A percentile compares a stretch with the other conserved stretches of the same genome.
Conservation (phyloP, 2,329 filamentous ascomycete species). For the Exserohilum turcica region DNA sequence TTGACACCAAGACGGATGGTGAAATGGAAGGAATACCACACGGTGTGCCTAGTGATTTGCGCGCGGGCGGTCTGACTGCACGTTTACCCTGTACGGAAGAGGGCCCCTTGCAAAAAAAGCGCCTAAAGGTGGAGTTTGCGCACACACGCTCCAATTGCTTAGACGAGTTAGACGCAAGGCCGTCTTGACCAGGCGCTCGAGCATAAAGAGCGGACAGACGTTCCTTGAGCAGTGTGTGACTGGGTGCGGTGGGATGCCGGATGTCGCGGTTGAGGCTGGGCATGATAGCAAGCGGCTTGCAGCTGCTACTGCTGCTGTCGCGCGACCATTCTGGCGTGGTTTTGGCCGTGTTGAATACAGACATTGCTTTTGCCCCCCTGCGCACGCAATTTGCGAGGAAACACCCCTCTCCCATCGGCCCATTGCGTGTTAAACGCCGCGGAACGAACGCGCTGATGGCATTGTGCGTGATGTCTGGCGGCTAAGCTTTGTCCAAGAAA, state of each 20-base stretch:
- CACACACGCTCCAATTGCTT: conserved; percentile 12
- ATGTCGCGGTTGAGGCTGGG: conserved; percentile 9
- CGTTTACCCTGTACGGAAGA: conserved; percentile 6
- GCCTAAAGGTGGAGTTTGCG: conserved; percentile 11
- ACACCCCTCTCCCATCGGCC: not conserved
- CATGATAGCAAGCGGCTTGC: not conserved
- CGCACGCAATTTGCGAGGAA: conserved; percentile 17
- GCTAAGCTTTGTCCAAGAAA: conserved; percentile 39
- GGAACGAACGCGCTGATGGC: conserved; percentile 25
- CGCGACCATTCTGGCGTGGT: not conserved
- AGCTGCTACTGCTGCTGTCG: not conserved
- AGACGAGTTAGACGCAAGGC: conserved; percentile 6
- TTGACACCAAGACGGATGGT: not conserved
- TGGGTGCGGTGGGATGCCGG: conserved; percentile 14
- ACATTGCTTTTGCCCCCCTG: not conserved
- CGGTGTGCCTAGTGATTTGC: conserved; percentile 1
- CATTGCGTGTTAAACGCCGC: conserved; percentile 12
- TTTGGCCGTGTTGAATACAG: not conserved
- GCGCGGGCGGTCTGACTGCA: conserved; percentile 5
- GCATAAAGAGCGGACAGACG: not conserved
- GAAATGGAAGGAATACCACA: conserved; percentile 3
- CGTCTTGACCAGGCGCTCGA: conserved; percentile 1
- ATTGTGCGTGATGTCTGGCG: conserved; percentile 25
- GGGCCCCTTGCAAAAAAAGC: conserved; percentile 8
- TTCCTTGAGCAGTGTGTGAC: not conserved